phyloP scores from a whole-genome alignment of 129 eudicot species.

The Smallanthus sonchifolius region DNA sequence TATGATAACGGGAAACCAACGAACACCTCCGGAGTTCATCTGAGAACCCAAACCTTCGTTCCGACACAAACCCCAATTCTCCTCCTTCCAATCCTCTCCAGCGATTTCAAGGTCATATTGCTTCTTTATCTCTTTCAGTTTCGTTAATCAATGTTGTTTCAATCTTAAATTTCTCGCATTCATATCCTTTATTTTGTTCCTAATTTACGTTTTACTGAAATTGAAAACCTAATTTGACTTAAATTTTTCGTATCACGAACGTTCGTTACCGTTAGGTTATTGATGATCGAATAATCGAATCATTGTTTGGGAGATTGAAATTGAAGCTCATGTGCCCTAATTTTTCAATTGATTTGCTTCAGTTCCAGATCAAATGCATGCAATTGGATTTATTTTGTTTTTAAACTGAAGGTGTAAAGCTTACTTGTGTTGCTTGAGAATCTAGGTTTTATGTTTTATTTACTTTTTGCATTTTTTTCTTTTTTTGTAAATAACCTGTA shows the following conservation, averaged over 20 bases:
- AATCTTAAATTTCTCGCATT: neutral
- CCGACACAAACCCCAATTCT: conserved; percentile 1
- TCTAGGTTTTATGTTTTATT: conserved; percentile 12
- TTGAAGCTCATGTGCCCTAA: conserved; percentile 6
- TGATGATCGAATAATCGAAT: neutral
- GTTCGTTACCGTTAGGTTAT: conserved; percentile 1
- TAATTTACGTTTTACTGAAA: conserved; percentile 5
- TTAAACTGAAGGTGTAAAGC: conserved; percentile 7
- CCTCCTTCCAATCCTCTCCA: neutral
- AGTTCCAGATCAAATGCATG: conserved; percentile 9
- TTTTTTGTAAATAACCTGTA: neutral
- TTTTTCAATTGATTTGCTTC: conserved; percentile 5
- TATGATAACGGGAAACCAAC: conserved; percentile 12
- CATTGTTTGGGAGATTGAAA: neutral
- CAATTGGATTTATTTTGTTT: neutral
- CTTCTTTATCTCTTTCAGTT: conserved; percentile 3
- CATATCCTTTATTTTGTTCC: neutral
- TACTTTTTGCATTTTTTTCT: neutral
- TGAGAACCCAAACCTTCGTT: neutral
- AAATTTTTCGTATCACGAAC: neutral
- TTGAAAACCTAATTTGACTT: neutral
- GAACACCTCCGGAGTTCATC: conserved; percentile 9
- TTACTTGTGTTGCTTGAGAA: conserved; percentile 12
- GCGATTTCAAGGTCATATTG: conserved; percentile 13
- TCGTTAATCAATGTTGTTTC: neutral